A percentile compares a stretch with the other conserved stretches of the same genome.
Evolutionary conservation across 148 eudicot species (phyloP).

Genomic region (Gaultheria prostrata): DNA sequence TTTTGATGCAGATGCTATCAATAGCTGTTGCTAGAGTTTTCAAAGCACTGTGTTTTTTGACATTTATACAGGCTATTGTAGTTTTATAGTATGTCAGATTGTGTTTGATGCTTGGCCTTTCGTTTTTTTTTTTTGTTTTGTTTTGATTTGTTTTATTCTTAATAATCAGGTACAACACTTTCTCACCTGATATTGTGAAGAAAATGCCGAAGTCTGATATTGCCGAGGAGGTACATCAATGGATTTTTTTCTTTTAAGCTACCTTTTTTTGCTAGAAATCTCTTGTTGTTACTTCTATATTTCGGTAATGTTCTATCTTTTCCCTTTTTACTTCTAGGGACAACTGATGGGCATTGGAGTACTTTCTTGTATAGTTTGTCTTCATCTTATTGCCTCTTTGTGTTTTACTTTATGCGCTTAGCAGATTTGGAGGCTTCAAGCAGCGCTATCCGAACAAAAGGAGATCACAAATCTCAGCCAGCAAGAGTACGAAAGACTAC

Average conservation of each 20-base stretch:
- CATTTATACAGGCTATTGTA: neutral
- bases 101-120: neutral
- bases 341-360: neutral
- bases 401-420: neutral
- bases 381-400: neutral
- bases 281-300: neutral
- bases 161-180: constrained; percentile 35
- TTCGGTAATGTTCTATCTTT: neutral
- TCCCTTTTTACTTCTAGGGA: neutral
- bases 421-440: constrained; percentile 44
- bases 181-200: constrained; percentile 45
- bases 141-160: neutral
- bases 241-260: too few species aligned
- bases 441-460: constrained; percentile 38
- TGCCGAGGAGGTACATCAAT: constrained; percentile 33
- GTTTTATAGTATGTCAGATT: neutral
- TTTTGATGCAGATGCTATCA: neutral
- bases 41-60: neutral
- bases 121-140: neutral
- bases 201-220: constrained; percentile 27
- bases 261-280: too few species aligned
- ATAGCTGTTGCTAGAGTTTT: neutral
- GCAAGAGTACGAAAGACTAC: constrained; percentile 45
- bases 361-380: neutral
- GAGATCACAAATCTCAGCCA: constrained; percentile 40